Percentiles rank a stretch among this genome's conserved stretches.
Evolutionary conservation across 371 early-diverging fungal genomes (phyloP).

Genomic region (Mortierella sp.): DNA sequence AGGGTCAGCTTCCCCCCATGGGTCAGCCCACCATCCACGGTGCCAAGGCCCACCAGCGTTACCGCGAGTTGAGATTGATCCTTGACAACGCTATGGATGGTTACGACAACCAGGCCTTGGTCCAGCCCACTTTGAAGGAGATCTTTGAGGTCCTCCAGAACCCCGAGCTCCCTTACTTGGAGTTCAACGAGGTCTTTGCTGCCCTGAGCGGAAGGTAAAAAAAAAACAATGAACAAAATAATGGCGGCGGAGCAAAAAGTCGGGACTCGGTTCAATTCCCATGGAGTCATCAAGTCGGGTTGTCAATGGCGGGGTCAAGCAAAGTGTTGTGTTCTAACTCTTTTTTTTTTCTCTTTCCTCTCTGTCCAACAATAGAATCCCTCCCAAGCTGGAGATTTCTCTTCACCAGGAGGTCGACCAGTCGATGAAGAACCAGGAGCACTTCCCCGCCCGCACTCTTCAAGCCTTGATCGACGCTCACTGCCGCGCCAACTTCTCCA

Average conservation of each 20-base stretch:
- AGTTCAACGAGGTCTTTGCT: slow-evolving; percentile 86
- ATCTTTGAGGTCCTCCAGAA: slow-evolving; percentile 82
- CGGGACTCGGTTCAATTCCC: background rate
- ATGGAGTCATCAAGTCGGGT: background rate
- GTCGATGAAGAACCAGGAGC: slow-evolving; percentile 58
- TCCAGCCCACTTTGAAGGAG: slow-evolving; percentile 77
- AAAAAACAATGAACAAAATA: background rate
- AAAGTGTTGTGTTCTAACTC: background rate
- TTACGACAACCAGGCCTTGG: slow-evolving; percentile 85
- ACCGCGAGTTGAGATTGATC: slow-evolving; percentile 70
- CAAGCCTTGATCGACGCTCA: slow-evolving; percentile 73
- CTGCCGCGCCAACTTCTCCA: slow-evolving; percentile 64
- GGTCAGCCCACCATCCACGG: slow-evolving; percentile 82
- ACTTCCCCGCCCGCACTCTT: slow-evolving; percentile 85
- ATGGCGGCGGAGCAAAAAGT: background rate
- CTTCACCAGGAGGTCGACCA: slow-evolving; percentile 65
- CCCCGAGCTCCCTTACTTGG: slow-evolving; percentile 89
- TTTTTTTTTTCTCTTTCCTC: background rate
- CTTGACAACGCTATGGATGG: slow-evolving; percentile 90
- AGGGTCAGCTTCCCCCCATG: slow-evolving; percentile 85
- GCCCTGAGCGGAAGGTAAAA: slow-evolving; percentile 82
- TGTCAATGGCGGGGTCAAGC: slow-evolving; percentile 3
- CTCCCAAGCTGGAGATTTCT: slow-evolving; percentile 76
- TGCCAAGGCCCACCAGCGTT: slow-evolving; percentile 89
- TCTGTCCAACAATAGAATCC: slow-evolving; percentile 66